Evolutionary conservation across 331 rosid species (phyloP), one percentile per base, ranked within the genome.

Genomic region (Prunus yedoensis): DNA sequence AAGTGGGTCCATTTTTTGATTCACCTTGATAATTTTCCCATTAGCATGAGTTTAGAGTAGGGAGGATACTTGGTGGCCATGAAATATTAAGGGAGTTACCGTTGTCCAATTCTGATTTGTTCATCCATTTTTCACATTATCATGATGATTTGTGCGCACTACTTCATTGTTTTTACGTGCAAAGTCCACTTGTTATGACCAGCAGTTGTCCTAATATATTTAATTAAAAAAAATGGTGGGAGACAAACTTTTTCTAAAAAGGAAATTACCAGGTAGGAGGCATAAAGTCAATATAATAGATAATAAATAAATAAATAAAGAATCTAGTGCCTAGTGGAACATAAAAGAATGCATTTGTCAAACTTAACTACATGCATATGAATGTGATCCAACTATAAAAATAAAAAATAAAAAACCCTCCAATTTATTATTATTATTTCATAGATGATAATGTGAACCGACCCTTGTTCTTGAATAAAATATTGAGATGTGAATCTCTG

Each of bases 381-480:
- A 70, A 30, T 51, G 62, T 28, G 30, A 70, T 70, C 30, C 62
- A 57, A 69, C 45, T 69, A n/a, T n/a, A n/a, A n/a, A n/a, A n/a
- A n/a, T n/a, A n/a, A n/a, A 59, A 9, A 60, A 10, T 1, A 15
- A 18, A 68, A 16, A 28, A 70, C 49, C 74, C 16, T 69, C 46
- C 30, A 70, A 17, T 70, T 51, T 30, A 70, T 18, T 21, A 70
- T 51, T 51, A 17, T 52, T 21, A 70, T 51, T 51, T 10, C 49
- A 30, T 3, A 52, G 52, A 28, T 13, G 16, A 25, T 10, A 28
- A 61, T 61, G 59, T 1, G 74, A 69, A 69, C 9, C 74, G 10
- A 69, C 61, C 17, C 17, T 50, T 50, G 28, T 14, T 27, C 27
- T 51, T 68, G 23, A 25, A 47, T 25, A 4, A 68, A 68, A 9